Evolutionary conservation across 1,139 yeast genomes (phyloP).

Genomic region (Taphrina sp.): DNA sequence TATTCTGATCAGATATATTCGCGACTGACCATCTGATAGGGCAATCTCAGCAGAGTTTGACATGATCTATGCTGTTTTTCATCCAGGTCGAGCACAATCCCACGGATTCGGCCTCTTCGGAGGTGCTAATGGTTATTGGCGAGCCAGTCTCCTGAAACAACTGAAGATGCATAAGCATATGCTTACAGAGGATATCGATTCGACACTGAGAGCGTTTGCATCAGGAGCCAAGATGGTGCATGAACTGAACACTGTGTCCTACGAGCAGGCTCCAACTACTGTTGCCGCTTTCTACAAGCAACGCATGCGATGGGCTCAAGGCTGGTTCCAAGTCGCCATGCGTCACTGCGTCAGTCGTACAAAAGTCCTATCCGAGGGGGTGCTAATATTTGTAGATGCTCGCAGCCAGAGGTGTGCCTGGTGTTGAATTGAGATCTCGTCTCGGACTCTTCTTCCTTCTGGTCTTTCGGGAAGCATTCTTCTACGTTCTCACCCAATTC

Average conservation of each 20-base stretch:
- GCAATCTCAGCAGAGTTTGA: constrained; percentile 10
- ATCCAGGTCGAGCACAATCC: constrained; percentile 6
- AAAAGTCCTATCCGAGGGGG: not conserved
- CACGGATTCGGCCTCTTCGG: constrained; percentile 7
- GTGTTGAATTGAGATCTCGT: constrained; percentile 5
- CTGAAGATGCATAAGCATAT: constrained; percentile 9
- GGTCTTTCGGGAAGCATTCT: constrained; percentile 9
- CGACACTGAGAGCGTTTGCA: constrained; percentile 3
- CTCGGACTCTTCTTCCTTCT: constrained; percentile 8
- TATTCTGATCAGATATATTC: too few relatives aligned
- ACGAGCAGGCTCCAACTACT: constrained; percentile 5
- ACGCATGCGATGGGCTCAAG: constrained; percentile 9
- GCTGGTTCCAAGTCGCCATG: constrained; percentile 7
- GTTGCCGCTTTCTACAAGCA: constrained; percentile 9
- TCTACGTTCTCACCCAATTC: constrained; percentile 5
- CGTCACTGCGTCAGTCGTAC: not conserved
- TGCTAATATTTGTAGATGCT: not conserved
- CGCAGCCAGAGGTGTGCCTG: constrained; percentile 5
- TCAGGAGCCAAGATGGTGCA: constrained; percentile 14
- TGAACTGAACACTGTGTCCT: constrained; percentile 8
- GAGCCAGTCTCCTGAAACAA: constrained; percentile 5
- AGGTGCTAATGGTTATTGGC: constrained; percentile 13
- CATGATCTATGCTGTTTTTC: constrained; percentile 10
- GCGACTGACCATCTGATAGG: too few relatives aligned
- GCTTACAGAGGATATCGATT: constrained; percentile 11